Evolutionary conservation across 345 rosid species (phyloP).

Genomic region (Linum lewisii): DNA sequence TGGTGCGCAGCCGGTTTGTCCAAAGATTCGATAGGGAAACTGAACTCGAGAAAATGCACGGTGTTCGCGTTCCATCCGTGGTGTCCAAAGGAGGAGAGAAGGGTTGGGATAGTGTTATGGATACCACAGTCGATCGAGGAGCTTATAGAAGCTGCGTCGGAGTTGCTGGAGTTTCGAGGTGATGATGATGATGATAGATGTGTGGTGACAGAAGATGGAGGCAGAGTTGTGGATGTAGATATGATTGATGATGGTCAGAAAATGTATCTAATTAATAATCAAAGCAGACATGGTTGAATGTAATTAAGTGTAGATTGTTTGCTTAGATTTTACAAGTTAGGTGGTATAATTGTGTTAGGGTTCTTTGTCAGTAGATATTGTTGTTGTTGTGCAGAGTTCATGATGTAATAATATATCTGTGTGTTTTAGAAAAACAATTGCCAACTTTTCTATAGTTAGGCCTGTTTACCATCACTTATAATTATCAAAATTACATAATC

Average conservation of each 20-base stretch:
- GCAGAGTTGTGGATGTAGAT: conserved; percentile 53
- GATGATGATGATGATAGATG: conserved; percentile 13
- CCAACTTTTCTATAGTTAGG: no score
- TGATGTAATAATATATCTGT: no score
- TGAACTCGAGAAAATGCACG: conserved; percentile 48
- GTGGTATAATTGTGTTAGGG: no score
- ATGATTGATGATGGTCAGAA: conserved; percentile 68
- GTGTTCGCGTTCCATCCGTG: conserved; percentile 63
- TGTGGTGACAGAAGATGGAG: conserved; percentile 59
- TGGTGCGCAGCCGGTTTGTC: neutral
- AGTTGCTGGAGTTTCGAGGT: conserved; percentile 31
- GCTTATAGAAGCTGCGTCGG: conserved; percentile 45
- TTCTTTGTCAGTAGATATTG: no score
- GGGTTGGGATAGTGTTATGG: conserved; percentile 65
- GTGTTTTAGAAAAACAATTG: no score
- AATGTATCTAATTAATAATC: conserved; percentile 41
- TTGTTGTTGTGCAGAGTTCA: no score
- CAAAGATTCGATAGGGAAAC: conserved; percentile 23
- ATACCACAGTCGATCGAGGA: conserved; percentile 39
- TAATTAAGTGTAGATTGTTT: no score
- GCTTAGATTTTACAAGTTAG: no score
- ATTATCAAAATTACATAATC: no score
- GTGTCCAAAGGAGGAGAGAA: conserved; percentile 36
- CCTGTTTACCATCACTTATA: no score
- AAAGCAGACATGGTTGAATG: conserved; percentile 14